A percentile compares a stretch with the other conserved stretches of the same genome.
Conservation (phyloP, 805 yeast genomes). For the Hemisphaericaspora nanyangensis region DNA sequence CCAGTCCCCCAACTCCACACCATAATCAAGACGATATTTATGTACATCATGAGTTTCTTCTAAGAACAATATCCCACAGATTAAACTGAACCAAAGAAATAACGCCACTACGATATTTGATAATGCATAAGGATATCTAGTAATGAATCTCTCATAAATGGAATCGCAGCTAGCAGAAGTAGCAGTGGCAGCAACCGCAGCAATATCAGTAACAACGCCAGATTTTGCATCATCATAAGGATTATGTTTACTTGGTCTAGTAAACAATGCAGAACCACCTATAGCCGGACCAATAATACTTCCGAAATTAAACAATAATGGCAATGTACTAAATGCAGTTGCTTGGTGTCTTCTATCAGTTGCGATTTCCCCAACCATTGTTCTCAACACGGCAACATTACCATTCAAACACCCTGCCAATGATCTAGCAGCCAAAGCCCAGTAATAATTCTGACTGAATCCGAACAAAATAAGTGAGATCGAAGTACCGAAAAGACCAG, state of each 20-base stretch:
- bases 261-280: slow-evolving; percentile 27
- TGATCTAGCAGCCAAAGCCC: slow-evolving; percentile 25
- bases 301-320: slow-evolving; percentile 31
- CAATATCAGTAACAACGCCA: too few species aligned
- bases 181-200: too few species aligned
- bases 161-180: too few species aligned
- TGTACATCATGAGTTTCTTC: slow-evolving; percentile 30
- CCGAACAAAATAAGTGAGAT: slow-evolving; percentile 24
- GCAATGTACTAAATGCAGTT: slow-evolving; percentile 27
- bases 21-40: slow-evolving; percentile 19
- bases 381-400: slow-evolving; percentile 28
- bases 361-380: slow-evolving; percentile 30
- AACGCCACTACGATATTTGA: slow-evolving; percentile 31
- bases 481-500: slow-evolving; percentile 24
- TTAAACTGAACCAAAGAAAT: slow-evolving; percentile 18
- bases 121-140: slow-evolving; percentile 30
- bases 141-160: slow-evolving; percentile 20
- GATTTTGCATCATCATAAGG: slow-evolving; percentile 12
- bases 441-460: slow-evolving; percentile 21
- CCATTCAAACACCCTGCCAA: slow-evolving; percentile 28
- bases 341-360: slow-evolving; percentile 28
- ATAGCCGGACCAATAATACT: slow-evolving; percentile 29
- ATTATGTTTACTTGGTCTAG: slow-evolving; percentile 18
- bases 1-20: slow-evolving; percentile 30
- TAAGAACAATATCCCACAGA: slow-evolving; percentile 26